Evolutionary conservation across 768 basidiomycete species (phyloP).

Genomic region (Tricholoma sp.): DNA sequence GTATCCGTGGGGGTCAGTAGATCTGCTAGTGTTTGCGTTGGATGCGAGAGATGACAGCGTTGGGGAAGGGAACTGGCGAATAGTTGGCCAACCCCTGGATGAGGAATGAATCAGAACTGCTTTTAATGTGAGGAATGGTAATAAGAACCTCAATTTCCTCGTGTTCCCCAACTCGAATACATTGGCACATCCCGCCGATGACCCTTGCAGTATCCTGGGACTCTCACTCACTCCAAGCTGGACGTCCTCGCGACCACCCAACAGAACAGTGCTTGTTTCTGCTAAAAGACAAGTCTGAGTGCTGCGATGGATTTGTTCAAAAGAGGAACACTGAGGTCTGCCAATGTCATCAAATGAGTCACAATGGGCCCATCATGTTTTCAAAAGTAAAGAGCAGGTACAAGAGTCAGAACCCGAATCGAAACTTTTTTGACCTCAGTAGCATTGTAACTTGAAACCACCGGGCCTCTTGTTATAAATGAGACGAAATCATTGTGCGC

Average conservation of each 20-base stretch:
- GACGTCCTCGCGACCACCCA: constrained; percentile 88
- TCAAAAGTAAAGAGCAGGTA: neutral
- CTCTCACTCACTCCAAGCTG: constrained; percentile 96
- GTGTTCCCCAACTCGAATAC: constrained; percentile 91
- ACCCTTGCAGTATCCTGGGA: constrained; percentile 81
- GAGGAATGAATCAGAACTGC: neutral
- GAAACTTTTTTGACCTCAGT: too few relatives aligned
- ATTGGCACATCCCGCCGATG: constrained; percentile 92
- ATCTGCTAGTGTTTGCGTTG: constrained; percentile 93
- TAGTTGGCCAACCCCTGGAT: constrained; percentile 80
- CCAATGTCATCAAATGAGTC: constrained; percentile 84
- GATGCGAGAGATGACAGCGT: constrained; percentile 97
- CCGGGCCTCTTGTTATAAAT: constrained; percentile 9
- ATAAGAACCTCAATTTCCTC: constrained; percentile 77
- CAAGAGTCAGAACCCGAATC: neutral
- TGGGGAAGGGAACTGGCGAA: constrained; percentile 91
- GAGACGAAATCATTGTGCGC: constrained; percentile 5
- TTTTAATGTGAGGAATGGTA: neutral
- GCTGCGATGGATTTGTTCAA: constrained; percentile 85
- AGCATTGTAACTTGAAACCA: too few relatives aligned
- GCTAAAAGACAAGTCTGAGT: constrained; percentile 87
- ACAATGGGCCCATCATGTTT: constrained; percentile 18
- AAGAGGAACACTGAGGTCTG: constrained; percentile 72
- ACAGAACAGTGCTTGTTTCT: constrained; percentile 72
- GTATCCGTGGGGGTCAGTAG: constrained; percentile 79